A percentile compares a stretch with the other conserved stretches of the same genome.
These are phyloP conservation scores for Trichoderma endophyticum DNA, from an alignment of 2,329 filamentous ascomycete genomes.

Conservation along the genomic window DNA sequence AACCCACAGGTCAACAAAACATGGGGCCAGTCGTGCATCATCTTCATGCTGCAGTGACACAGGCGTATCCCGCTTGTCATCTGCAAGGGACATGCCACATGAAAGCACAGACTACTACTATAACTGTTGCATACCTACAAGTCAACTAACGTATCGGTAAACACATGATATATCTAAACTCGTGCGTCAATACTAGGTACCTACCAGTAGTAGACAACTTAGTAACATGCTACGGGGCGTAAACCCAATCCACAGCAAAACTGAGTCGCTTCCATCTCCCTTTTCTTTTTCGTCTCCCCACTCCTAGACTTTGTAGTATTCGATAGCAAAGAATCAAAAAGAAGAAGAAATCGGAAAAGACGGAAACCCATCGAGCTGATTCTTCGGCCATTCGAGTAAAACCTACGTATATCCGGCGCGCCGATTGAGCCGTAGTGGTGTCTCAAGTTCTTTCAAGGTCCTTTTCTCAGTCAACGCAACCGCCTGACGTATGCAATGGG, in stretches of 20 bases:
- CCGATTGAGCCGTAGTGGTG: slow-evolving; percentile 1
- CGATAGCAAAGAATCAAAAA: background rate
- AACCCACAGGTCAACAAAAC: background rate
- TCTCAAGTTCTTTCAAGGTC: background rate
- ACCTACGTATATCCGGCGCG: background rate
- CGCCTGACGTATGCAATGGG: background rate
- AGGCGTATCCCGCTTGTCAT: background rate
- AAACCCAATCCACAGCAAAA: background rate
- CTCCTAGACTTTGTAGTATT: background rate
- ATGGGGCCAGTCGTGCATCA: background rate
- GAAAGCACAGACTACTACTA: background rate
- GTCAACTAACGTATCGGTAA: background rate
- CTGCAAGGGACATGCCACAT: slow-evolving; percentile 4
- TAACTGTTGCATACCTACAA: background rate
- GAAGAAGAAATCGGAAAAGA: background rate
- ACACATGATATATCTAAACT: too few relatives aligned
- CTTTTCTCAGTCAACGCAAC: background rate
- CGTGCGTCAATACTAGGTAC: background rate
- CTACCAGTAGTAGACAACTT: too few relatives aligned
- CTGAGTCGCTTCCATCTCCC: background rate
- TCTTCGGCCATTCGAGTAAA: background rate
- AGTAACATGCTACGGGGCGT: background rate
- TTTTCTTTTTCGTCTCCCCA: background rate
- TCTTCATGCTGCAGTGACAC: background rate
- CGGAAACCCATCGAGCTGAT: background rate